Evolutionary conservation across 306 rosid genomes (phyloP).

Genomic region (Biancaea sappan): DNA sequence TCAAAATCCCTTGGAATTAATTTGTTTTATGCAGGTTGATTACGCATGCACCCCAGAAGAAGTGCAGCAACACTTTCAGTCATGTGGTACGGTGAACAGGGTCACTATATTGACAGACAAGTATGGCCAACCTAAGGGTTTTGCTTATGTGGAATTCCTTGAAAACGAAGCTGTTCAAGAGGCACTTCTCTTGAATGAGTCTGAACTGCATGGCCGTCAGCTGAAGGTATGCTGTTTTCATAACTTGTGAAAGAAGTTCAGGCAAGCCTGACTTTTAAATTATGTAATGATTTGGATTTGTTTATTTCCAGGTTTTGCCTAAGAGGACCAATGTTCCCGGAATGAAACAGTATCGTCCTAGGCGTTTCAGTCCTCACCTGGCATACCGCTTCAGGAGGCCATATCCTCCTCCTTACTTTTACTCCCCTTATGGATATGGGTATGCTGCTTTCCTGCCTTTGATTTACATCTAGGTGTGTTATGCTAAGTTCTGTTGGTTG

Average conservation of each 20-base stretch:
- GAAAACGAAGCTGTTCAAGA: slow-evolving; percentile 92
- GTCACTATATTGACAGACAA: slow-evolving; percentile 91
- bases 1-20: slow-evolving; percentile 34
- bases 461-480: neutral
- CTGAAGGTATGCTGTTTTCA: slow-evolving; percentile 58
- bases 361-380: slow-evolving; percentile 77
- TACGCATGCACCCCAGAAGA: slow-evolving; percentile 98
- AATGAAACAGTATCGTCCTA: slow-evolving; percentile 84
- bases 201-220: slow-evolving; percentile 93
- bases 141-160: slow-evolving; percentile 89
- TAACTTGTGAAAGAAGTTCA: slow-evolving; percentile 6
- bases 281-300: slow-evolving; percentile 23
- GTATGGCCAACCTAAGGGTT: slow-evolving; percentile 93
- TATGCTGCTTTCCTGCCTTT: slow-evolving; percentile 37
- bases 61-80: slow-evolving; percentile 96
- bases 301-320: slow-evolving; percentile 69
- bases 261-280: slow-evolving; percentile 7
- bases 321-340: slow-evolving; percentile 98
- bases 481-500: neutral
- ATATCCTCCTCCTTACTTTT: slow-evolving; percentile 73
- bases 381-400: slow-evolving; percentile 83
- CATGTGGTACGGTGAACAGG: slow-evolving; percentile 92
- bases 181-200: slow-evolving; percentile 75
- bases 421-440: slow-evolving; percentile 93
- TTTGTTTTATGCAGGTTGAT: slow-evolving; percentile 71